phyloP scores from a whole-genome alignment of 2,329 filamentous ascomycete genomes.

The Arthrobotrys megalospora region DNA sequence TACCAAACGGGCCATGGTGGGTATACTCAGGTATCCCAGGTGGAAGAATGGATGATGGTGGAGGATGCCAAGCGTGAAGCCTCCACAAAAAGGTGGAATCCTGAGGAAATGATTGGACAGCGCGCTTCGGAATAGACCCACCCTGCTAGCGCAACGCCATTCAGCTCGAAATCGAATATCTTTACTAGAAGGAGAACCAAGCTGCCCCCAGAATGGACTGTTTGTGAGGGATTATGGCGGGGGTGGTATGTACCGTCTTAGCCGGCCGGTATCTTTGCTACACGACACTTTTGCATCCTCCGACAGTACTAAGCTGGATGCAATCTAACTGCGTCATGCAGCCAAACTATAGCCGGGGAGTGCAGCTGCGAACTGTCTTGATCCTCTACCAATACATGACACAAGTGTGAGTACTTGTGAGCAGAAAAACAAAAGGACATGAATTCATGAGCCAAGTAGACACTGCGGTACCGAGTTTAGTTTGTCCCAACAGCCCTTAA shows the following conservation, averaged over 20 bases:
- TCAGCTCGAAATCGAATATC: slow-evolving; percentile 49
- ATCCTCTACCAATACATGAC: slow-evolving; percentile 12
- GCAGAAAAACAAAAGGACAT: neutral
- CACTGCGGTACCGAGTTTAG: neutral
- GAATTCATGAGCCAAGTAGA: neutral
- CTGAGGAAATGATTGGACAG: slow-evolving; percentile 24
- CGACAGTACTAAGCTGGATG: slow-evolving; percentile 10
- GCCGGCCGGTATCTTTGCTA: slow-evolving; percentile 1
- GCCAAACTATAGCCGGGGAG: slow-evolving; percentile 19
- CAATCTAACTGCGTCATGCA: slow-evolving; percentile 25
- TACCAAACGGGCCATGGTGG: neutral
- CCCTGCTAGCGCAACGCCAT: slow-evolving; percentile 25
- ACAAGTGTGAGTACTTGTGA: neutral
- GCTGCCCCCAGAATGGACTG: neutral
- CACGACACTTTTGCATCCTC: neutral
- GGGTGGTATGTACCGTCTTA: slow-evolving; percentile 1
- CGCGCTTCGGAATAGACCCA: slow-evolving; percentile 56
- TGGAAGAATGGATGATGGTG: neutral
- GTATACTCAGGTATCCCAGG: slow-evolving; percentile 3
- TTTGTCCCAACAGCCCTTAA: slow-evolving; percentile 11
- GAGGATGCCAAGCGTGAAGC: slow-evolving; percentile 31
- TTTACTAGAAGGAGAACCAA: slow-evolving; percentile 17
- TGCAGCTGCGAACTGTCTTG: neutral
- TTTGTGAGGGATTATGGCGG: too few relatives aligned
- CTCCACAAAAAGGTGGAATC: slow-evolving; percentile 31